These are phyloP conservation scores for Halophytophthora batemanensis DNA, from an alignment of 352 stramenopile genomes.

Conservation along the genomic window DNA sequence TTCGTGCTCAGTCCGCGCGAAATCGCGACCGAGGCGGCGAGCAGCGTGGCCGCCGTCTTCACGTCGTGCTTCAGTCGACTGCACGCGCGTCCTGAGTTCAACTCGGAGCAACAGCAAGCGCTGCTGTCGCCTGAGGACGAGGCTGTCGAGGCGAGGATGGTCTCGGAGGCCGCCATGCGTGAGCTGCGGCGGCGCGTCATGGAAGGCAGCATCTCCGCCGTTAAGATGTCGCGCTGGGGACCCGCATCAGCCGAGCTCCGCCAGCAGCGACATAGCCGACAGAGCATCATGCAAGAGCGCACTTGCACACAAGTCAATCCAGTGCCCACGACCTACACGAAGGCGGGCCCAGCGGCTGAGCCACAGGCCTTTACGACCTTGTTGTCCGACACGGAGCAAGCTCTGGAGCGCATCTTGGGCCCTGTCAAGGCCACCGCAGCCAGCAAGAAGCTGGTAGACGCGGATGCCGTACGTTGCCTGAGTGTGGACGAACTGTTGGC, in stretches of 20 bases:
- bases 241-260: conserved; percentile 24
- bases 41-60: conserved; percentile 21
- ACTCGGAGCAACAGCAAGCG: conserved; percentile 68
- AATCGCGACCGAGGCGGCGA: conserved; percentile 31
- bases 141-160: conserved; percentile 33
- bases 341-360: conserved; percentile 16
- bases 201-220: conserved; percentile 25
- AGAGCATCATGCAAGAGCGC: conserved; percentile 37
- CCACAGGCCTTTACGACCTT: conserved; percentile 26
- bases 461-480: conserved; percentile 41
- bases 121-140: conserved; percentile 52
- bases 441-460: conserved; percentile 25
- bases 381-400: conserved; percentile 47
- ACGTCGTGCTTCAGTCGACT: conserved; percentile 50
- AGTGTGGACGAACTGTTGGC: conserved; percentile 56
- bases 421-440: conserved; percentile 15
- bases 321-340: conserved; percentile 11
- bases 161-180: conserved; percentile 59
- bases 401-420: conserved; percentile 45
- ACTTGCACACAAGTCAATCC: conserved; percentile 14
- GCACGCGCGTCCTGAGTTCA: conserved; percentile 49
- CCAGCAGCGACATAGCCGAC: conserved; percentile 33
- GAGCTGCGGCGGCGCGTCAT: conserved; percentile 70
- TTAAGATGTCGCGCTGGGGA: conserved; percentile 13
- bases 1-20: conserved; percentile 25